phyloP scores from a whole-genome alignment of 2,329 filamentous ascomycete genomes.

The Aspergillus terreus region DNA sequence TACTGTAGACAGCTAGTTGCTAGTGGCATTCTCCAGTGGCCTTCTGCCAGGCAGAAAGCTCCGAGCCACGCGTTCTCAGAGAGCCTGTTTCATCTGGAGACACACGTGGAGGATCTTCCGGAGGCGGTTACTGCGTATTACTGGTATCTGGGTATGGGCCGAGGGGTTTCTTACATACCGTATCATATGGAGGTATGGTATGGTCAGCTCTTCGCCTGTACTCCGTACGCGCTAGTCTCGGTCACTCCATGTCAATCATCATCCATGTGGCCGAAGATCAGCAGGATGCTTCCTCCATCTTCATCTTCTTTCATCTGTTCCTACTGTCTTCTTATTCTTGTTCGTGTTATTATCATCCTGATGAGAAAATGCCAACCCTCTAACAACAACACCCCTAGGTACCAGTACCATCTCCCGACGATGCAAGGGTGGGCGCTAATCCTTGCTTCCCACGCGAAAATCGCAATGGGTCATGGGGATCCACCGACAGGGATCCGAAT shows the following conservation, averaged over 20 bases:
- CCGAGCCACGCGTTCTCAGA: background rate
- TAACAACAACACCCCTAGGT: too few relatives aligned
- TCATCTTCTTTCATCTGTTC: background rate
- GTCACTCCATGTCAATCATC: background rate
- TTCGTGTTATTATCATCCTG: background rate
- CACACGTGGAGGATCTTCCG: constrained; percentile 20
- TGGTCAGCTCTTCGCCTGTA: background rate
- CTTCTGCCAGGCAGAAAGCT: too few relatives aligned
- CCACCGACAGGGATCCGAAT: too few relatives aligned
- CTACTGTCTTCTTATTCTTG: background rate
- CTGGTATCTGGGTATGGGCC: too few relatives aligned
- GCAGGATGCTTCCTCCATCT: background rate
- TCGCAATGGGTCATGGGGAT: background rate
- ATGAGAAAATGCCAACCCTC: background rate
- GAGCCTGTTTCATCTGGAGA: background rate
- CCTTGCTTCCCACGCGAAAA: constrained; percentile 19
- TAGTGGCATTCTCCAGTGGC: too few relatives aligned
- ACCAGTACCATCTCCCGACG: background rate
- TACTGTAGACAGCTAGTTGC: too few relatives aligned
- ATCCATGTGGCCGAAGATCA: background rate
- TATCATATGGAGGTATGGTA: background rate
- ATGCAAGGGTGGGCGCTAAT: constrained; percentile 9
- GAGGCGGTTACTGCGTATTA: background rate
- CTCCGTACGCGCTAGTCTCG: background rate
- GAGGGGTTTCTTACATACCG: too few relatives aligned